Evolutionary conservation across 352 stramenopile genomes (phyloP).

Genomic region (Aphanomyces stellatus): DNA sequence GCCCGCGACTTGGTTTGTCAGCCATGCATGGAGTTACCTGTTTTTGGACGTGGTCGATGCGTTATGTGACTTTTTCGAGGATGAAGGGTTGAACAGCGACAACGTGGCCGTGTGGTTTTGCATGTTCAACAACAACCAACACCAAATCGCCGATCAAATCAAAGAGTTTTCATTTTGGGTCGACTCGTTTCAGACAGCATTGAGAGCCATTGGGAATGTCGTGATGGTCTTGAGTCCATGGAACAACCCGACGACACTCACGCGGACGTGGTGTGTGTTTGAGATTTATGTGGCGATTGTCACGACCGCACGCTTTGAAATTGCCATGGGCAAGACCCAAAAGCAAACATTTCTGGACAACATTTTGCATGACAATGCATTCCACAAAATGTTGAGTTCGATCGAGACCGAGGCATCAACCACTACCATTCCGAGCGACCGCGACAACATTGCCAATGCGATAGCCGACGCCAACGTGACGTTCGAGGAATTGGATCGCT

Average conservation of each 20-base stretch:
- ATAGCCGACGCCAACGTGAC: not conserved
- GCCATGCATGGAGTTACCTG: conserved; percentile 3
- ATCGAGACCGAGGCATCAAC: not conserved
- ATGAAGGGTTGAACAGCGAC: not conserved
- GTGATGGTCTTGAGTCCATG: conserved; percentile 18
- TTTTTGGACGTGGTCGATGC: not conserved
- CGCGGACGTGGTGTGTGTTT: conserved; percentile 18
- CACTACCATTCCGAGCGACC: not conserved
- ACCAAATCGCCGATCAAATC: not conserved
- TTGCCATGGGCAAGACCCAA: not conserved
- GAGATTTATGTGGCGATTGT: conserved; percentile 12
- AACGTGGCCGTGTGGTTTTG: conserved; percentile 13
- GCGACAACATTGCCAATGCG: not conserved
- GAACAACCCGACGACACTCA: conserved; percentile 14
- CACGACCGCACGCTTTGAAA: conserved; percentile 3
- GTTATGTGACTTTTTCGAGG: not conserved
- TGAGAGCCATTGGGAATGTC: conserved; percentile 7
- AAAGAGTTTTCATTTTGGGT: not conserved
- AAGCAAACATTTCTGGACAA: not conserved
- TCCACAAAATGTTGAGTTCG: not conserved
- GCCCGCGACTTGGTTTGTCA: conserved; percentile 3
- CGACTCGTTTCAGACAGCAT: not conserved
- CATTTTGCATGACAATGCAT: not conserved
- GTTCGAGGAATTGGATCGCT: not conserved
- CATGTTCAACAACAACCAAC: conserved; percentile 19